Evolutionary conservation across 352 stramenopile species (phyloP).

Genomic region (Sclerospora graminicola): DNA sequence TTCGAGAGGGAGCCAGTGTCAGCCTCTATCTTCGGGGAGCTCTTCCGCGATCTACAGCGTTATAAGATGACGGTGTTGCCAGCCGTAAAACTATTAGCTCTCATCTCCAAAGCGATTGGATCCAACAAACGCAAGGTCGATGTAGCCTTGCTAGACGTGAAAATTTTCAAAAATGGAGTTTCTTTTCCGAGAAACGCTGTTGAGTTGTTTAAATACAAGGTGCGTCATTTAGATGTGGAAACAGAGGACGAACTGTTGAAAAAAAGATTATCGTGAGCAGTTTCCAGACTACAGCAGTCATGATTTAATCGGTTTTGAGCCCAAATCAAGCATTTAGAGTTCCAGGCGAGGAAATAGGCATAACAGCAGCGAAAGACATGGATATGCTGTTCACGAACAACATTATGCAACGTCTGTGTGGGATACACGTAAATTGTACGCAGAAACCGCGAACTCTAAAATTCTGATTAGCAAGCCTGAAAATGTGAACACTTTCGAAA

Average conservation of each 20-base stretch:
- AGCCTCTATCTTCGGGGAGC: conserved; percentile 45
- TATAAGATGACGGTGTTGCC: conserved; percentile 73
- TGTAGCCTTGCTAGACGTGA: conserved; percentile 59
- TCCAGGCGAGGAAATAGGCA: conserved; percentile 2
- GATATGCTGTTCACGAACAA: conserved; percentile 63
- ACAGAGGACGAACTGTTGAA: conserved; percentile 74
- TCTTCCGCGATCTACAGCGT: conserved; percentile 67
- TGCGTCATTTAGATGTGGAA: conserved; percentile 70
- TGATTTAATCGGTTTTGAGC: conserved; percentile 65
- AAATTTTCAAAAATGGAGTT: conserved; percentile 61
- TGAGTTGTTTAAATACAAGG: conserved; percentile 81
- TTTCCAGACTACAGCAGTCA: conserved; percentile 87
- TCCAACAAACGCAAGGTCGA: too few relatives aligned
- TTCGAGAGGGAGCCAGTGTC: too few relatives aligned
- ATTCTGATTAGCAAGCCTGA: conserved; percentile 28
- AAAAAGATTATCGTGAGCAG: conserved; percentile 85
- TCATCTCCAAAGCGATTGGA: conserved; percentile 25
- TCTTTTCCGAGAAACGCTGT: conserved; percentile 40
- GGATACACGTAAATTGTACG: conserved; percentile 66
- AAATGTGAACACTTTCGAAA: conserved; percentile 56
- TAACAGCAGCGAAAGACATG: conserved; percentile 14
- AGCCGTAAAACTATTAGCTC: conserved; percentile 37
- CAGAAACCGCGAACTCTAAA: conserved; percentile 34
- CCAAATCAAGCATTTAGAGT: conserved; percentile 21
- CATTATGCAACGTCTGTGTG: too few relatives aligned